A percentile compares a stretch with the other conserved stretches of the same genome.
These are phyloP conservation scores for Erysimum pusillum DNA, from an alignment of 441 rosid species.

Conservation along the genomic window DNA sequence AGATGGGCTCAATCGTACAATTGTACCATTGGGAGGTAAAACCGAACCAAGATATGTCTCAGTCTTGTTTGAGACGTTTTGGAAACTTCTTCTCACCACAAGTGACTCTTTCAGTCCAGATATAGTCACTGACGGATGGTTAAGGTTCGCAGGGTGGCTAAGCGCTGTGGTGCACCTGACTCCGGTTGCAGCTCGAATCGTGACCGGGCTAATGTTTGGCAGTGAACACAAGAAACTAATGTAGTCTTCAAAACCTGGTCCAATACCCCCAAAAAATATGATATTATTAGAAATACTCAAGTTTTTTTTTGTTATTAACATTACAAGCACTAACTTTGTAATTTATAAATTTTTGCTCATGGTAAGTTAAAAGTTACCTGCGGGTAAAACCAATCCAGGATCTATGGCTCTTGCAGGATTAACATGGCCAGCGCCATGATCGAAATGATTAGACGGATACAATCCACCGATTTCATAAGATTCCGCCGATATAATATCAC, in stretches of 20 bases:
- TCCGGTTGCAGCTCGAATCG: conserved; percentile 58
- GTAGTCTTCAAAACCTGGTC: conserved; percentile 70
- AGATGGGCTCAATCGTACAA: conserved; percentile 62
- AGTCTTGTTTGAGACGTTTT: conserved; percentile 59
- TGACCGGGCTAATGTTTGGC: conserved; percentile 55
- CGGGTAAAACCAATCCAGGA: conserved; percentile 79
- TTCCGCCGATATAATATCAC: conserved; percentile 67
- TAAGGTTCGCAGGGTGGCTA: conserved; percentile 71
- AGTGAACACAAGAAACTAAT: conserved; percentile 76
- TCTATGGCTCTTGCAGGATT: conserved; percentile 72
- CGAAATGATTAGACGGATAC: conserved; percentile 67
- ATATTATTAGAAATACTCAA: not conserved
- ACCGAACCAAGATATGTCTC: conserved; percentile 68
- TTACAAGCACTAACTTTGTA: no score
- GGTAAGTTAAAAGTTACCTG: conserved; percentile 52
- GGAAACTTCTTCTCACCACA: conserved; percentile 63
- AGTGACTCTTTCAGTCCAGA: conserved; percentile 58
- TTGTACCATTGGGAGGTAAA: conserved; percentile 73
- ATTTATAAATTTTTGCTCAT: not conserved
- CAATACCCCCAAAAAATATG: not conserved
- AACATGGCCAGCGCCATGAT: conserved; percentile 79
- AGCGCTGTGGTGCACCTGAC: conserved; percentile 55
- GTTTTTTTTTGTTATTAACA: not conserved
- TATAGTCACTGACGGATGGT: conserved; percentile 82
- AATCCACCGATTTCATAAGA: conserved; percentile 52